Base-by-base conservation (phyloP, 306 rosid genomes). In the Vicia villosa region DNA sequence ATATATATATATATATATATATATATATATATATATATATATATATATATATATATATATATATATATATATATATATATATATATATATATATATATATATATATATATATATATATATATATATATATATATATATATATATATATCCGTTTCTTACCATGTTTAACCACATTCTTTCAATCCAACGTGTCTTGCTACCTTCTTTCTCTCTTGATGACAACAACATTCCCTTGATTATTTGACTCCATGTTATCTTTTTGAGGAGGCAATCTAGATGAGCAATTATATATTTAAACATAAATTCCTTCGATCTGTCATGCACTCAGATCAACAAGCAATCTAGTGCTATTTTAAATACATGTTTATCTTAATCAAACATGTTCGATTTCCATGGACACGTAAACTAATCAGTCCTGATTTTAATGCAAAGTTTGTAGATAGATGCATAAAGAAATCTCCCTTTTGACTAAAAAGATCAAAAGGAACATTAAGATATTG, bases 391-490 rank as follows among this genome's bases (percentile, higher is more conserved):
- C 34, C 41, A 63, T 32, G 50, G 81, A 77, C 85, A 86, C 86
- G 81, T 71, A 77, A 28, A 38, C 62, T 41, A 15, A 45, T 50
- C 62, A 72, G 34, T 81, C 58, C n/a, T 22, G 34, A 22, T 57
- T 64, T 69, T 34, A 4, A 21, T 20, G 66, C 66, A 50, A 68
- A 72, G 72, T 77, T 77, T 85, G 81, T 79, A 71, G 85, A 79
- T 77, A 69, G n/a, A 38, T 13, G 73, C 86, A 81, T 60, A 66
- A 81, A 51, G 40, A 59, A 50, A 42, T 78, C 58, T 30, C n/a
- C 74, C 70, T 78, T 78, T 66, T 74, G 72, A 74, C 83, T 60
- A 11, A 63, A 37, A 61, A 68, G 57, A 30, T 28, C 63, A 41
- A 57, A 54, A 40, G 36, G n/a, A 49, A 66, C 62, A 66, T 43